These are phyloP conservation scores for Suillus variegatus DNA, from an alignment of 768 basidiomycete genomes.

Conservation along the genomic window DNA sequence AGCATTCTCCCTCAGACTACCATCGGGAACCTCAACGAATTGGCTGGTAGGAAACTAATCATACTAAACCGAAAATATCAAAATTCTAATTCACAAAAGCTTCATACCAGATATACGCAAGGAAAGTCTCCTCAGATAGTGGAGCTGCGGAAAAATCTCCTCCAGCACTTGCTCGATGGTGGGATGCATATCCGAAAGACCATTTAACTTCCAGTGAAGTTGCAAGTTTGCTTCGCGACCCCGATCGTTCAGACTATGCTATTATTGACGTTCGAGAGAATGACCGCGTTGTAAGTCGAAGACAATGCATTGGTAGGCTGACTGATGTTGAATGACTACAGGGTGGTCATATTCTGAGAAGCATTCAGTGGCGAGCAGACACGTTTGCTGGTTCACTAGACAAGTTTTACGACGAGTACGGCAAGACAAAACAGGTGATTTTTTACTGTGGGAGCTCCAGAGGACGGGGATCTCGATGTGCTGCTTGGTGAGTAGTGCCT, in stretches of 20 bases:
- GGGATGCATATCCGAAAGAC: constrained; percentile 51
- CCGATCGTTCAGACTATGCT: constrained; percentile 30
- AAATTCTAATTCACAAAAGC: constrained; percentile 28
- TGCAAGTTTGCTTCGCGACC: constrained; percentile 29
- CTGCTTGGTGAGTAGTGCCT: constrained; percentile 46
- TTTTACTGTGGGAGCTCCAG: constrained; percentile 57
- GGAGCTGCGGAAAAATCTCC: background rate
- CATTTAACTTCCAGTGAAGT: constrained; percentile 39
- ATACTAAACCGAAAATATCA: background rate
- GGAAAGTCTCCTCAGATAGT: constrained; percentile 30
- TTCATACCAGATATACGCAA: constrained; percentile 49
- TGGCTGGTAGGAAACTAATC: constrained; percentile 37
- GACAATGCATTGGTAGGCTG: background rate
- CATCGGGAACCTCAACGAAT: constrained; percentile 42
- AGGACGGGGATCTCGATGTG: constrained; percentile 55
- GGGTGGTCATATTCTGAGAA: constrained; percentile 57
- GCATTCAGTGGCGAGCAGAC: constrained; percentile 49
- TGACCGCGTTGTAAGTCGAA: constrained; percentile 43
- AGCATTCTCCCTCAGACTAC: constrained; percentile 6
- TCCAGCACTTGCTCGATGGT: constrained; percentile 44
- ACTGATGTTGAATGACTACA: constrained; percentile 19
- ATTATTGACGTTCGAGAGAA: constrained; percentile 53
- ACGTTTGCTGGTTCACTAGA: constrained; percentile 49
- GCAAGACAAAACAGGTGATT: constrained; percentile 42
- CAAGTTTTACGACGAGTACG: constrained; percentile 42